A percentile compares a stretch with the other conserved stretches of the same genome.
Conservation (phyloP, 495 filamentous ascomycete genomes). For the Mycothermus thermophilus region DNA sequence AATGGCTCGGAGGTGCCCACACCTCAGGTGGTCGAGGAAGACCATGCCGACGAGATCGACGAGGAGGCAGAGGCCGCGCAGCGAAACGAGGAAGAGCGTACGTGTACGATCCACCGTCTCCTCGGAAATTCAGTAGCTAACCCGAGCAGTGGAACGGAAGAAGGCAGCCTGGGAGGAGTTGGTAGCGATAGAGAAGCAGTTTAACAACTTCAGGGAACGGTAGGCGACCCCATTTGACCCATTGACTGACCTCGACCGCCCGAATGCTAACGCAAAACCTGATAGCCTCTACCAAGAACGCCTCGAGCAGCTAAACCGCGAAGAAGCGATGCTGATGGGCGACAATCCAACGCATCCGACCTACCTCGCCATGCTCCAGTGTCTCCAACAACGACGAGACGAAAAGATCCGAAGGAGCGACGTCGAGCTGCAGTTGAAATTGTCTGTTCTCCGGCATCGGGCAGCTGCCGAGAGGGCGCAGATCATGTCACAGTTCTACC, state of each 20-base stretch:
- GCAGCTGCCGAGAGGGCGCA: conserved; percentile 70
- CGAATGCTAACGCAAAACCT: conserved; percentile 3
- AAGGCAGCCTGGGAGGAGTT: conserved; percentile 70
- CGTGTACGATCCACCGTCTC: conserved; percentile 17
- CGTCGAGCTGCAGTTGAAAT: conserved; percentile 54
- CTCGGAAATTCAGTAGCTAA: conserved; percentile 23
- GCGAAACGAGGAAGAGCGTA: conserved; percentile 66
- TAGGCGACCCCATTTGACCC: no score
- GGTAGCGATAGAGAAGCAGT: conserved; percentile 64
- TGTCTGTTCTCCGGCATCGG: conserved; percentile 54
- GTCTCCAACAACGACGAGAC: conserved; percentile 64
- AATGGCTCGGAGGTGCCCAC: conserved; percentile 23
- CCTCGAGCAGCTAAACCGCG: conserved; percentile 62
- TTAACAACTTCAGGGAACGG: conserved; percentile 75
- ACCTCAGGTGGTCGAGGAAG: conserved; percentile 31
- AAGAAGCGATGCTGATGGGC: conserved; percentile 67
- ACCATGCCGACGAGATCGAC: conserved; percentile 35
- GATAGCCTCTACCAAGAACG: conserved; percentile 74
- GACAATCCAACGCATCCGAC: conserved; percentile 77
- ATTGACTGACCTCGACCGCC: not conserved
- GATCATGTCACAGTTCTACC: conserved; percentile 74
- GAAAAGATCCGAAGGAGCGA: conserved; percentile 65
- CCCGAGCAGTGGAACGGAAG: conserved; percentile 54
- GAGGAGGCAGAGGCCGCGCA: conserved; percentile 40
- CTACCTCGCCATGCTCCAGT: conserved; percentile 70